Evolutionary conservation across 371 early-diverging fungal genomes (phyloP).

Genomic region (Rhizopus microsporus): DNA sequence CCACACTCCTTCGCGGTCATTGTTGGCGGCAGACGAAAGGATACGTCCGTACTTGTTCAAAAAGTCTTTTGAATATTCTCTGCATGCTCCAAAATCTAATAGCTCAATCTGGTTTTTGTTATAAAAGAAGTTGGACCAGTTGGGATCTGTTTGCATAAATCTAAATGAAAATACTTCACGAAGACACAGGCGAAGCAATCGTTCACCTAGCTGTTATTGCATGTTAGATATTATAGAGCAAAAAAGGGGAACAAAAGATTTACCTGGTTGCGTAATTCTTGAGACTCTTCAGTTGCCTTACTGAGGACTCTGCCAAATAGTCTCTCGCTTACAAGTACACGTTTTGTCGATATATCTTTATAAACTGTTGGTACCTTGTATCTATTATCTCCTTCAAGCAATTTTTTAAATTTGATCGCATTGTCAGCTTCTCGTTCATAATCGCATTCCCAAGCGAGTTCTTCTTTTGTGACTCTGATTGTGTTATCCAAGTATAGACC

Average conservation of each 20-base stretch:
- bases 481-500: conserved; percentile 97
- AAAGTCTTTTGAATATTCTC: conserved; percentile 80
- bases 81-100: conserved; percentile 94
- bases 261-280: conserved; percentile 71
- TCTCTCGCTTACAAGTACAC: conserved; percentile 82
- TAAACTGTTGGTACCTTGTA: conserved; percentile 81
- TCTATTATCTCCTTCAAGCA: conserved; percentile 61
- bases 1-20: conserved; percentile 77
- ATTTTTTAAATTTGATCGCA: conserved; percentile 64
- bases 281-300: conserved; percentile 62
- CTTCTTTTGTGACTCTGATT: conserved; percentile 84
- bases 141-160: conserved; percentile 99
- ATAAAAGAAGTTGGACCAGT: conserved; percentile 97
- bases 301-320: conserved; percentile 78
- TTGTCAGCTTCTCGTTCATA: conserved; percentile 87
- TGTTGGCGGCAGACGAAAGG: conserved; percentile 71
- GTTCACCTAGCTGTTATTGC: conserved; percentile 40
- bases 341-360: conserved; percentile 66
- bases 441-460: conserved; percentile 95
- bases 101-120: conserved; percentile 75
- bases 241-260: background rate
- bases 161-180: conserved; percentile 89
- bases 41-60: conserved; percentile 75
- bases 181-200: conserved; percentile 80
- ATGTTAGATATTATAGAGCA: background rate